Evolutionary conservation across 768 basidiomycete species (phyloP), one percentile per base, ranked within the genome.

Genomic region (Neoboletus magnificus): DNA sequence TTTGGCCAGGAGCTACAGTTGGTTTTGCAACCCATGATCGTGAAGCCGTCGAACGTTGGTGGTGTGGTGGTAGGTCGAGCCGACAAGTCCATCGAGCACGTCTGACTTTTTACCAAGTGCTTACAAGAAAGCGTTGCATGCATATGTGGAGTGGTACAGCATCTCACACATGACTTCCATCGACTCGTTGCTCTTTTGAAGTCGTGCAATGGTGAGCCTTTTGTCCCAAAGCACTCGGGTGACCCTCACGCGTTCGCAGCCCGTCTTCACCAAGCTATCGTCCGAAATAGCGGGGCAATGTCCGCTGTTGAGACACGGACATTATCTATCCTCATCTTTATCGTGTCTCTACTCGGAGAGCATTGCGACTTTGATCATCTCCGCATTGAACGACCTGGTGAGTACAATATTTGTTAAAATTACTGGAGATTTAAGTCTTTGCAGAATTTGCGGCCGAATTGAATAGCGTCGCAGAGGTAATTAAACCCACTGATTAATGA

Each of bases 61-160:
- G 85, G 87, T 25, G 74, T 89, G 10, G 76, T 81, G 71, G 89
- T 91, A 56, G 30, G 81, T 66, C 40, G 35, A 50, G 12, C 23
- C n/a, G 15, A 30, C 29, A 20, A 13, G 20, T 8, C 3, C 29
- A 32, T 22, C 11, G 36, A 41, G 3, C 13, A 29, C 29, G 20
- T 44, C 46, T 58, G n/a, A 58, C 25, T 16, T 44, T 36, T 25
- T 33, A 43, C 25, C 41, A 2, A 94, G 89, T 86, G 89, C 22
- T 71, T 98, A 32, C 93, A 95, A 74, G 97, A 98, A 71, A 84
- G 85, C 13, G 89, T 98, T 15, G 92, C 92, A 0, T 98, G 95
- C 61, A 86, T 96, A 76, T 96, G 94, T 66, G 82, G 83, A 0
- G 89, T 90, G 1, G 87, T 95, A 1, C 85, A 86, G 48, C 74